A percentile compares a stretch with the other conserved stretches of the same genome.
These are phyloP conservation scores for Ambrosia artemisiifolia DNA, from an alignment of 129 eudicot genomes.

Conservation along the genomic window DNA sequence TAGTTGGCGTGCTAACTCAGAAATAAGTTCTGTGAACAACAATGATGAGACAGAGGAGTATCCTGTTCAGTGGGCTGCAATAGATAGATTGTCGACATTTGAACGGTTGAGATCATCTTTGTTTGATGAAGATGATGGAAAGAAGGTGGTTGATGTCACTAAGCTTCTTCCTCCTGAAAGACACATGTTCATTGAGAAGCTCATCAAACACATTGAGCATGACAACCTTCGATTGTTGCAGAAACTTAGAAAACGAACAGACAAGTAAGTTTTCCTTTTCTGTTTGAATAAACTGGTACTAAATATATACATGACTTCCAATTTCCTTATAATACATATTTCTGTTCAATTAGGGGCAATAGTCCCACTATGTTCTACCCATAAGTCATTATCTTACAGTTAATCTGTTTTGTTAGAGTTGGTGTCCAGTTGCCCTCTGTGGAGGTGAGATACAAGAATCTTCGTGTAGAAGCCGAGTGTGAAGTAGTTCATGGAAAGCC, in stretches of 20 bases:
- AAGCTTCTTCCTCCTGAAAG: slow-evolving; percentile 51
- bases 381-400: neutral
- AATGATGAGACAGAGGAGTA: slow-evolving; percentile 24
- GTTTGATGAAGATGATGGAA: slow-evolving; percentile 36
- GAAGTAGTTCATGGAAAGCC: slow-evolving; percentile 75
- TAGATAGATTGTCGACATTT: slow-evolving; percentile 40
- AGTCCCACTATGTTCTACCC: neutral
- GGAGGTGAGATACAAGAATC: slow-evolving; percentile 52
- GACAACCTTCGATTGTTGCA: slow-evolving; percentile 59
- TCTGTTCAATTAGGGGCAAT: neutral
- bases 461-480: slow-evolving; percentile 61
- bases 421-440: slow-evolving; percentile 52
- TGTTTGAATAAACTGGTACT: neutral
- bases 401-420: slow-evolving; percentile 37
- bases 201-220: slow-evolving; percentile 56
- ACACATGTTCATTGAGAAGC: slow-evolving; percentile 47
- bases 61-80: slow-evolving; percentile 36
- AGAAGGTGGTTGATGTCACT: slow-evolving; percentile 44
- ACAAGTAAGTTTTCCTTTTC: slow-evolving; percentile 30
- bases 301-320: neutral
- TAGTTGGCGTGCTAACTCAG: slow-evolving; percentile 28
- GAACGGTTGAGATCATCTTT: slow-evolving; percentile 38
- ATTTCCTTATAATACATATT: neutral
- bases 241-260: slow-evolving; percentile 54
- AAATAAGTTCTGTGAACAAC: slow-evolving; percentile 5